A percentile compares a stretch with the other conserved stretches of the same genome.
phyloP scores from a whole-genome alignment of 192 early-diverging fungal genomes.

The Ambispora gerdemannii region DNA sequence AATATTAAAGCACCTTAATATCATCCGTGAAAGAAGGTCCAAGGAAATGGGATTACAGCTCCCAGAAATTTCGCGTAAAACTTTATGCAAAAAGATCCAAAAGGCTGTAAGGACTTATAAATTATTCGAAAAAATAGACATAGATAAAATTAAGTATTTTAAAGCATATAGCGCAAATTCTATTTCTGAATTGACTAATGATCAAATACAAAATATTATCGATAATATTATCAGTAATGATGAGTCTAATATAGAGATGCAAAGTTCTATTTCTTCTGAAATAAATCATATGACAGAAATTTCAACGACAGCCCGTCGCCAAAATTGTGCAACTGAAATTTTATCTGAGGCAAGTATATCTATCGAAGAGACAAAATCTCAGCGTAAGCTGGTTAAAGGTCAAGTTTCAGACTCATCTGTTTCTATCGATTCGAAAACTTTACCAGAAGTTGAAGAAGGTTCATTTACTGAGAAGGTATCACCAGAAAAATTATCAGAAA shows the following conservation, averaged over 20 bases:
- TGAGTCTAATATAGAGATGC: constrained; percentile 17
- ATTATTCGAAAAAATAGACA: constrained; percentile 19
- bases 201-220: constrained; percentile 14
- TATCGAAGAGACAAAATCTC: too few species aligned
- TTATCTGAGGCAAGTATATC: constrained; percentile 8
- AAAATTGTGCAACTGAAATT: constrained; percentile 20
- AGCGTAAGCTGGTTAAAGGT: too few species aligned
- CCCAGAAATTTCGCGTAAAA: constrained; percentile 7
- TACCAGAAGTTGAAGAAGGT: constrained; percentile 9
- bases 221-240: constrained; percentile 7
- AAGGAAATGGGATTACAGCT: constrained; percentile 23
- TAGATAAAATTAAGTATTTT: constrained; percentile 18
- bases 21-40: constrained; percentile 17
- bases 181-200: constrained; percentile 23
- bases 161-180: constrained; percentile 19
- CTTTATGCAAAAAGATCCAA: too few species aligned
- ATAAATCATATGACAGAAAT: constrained; percentile 27
- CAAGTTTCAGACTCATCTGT: constrained; percentile 5
- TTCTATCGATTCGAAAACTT: neutral
- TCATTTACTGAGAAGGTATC: neutral
- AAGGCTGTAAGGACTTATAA: constrained; percentile 26
- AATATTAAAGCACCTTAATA: constrained; percentile 8
- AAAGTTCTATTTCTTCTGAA: too few species aligned
- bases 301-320: constrained; percentile 14
- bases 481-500: neutral